Evolutionary conservation across 129 eudicot species (phyloP), one percentile per base, ranked within the genome.

Genomic region (Glebionis coronaria): DNA sequence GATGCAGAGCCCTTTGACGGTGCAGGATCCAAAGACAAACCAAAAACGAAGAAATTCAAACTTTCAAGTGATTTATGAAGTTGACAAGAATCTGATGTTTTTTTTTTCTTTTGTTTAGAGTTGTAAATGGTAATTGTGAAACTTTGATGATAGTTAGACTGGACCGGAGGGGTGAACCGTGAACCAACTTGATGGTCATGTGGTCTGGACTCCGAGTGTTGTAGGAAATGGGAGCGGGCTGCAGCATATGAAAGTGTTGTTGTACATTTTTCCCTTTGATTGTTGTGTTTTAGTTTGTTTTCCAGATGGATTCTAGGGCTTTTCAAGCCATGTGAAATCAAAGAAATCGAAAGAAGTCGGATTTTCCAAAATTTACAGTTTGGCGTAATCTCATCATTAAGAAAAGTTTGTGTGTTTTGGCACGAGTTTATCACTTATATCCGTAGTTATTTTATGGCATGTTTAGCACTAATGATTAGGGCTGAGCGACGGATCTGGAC

Each of bases 21-120:
- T 31, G 67, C 78, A 56, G 80, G 46, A 75, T 69, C 79, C 47
- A 71, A 76, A 63, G 80, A 76, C 60, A 82, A 83, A 65, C 4
- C 72, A 15, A 87, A 76, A 68, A 90, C 76, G 79, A 76, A 80
- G 63, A 84, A 82, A 56, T 60, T 61, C 42, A 84, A 71, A 66
- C 86, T 81, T 13, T 66, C 83, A 1, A 76, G 63, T 44, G 79
- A 60, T 69, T 61, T 52, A 50, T 18, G 60, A 44, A 44, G 53
- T 3, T 63, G 38, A 35, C 10, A 3, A 27, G 5, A 44, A 27
- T 4, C 3, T 71, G 12, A 2, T 71, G 63, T 13, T 47, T 25
- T 44, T 46, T n/a, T 59, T 10, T 45, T 53, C 28, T 44, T 46
- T 15, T 59, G 9, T 45, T 61, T 44, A 2, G 75, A 27, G 18